These are phyloP conservation scores for Globisporangium acanthophoron DNA, from an alignment of 352 stramenopile species.

Conservation along the genomic window DNA sequence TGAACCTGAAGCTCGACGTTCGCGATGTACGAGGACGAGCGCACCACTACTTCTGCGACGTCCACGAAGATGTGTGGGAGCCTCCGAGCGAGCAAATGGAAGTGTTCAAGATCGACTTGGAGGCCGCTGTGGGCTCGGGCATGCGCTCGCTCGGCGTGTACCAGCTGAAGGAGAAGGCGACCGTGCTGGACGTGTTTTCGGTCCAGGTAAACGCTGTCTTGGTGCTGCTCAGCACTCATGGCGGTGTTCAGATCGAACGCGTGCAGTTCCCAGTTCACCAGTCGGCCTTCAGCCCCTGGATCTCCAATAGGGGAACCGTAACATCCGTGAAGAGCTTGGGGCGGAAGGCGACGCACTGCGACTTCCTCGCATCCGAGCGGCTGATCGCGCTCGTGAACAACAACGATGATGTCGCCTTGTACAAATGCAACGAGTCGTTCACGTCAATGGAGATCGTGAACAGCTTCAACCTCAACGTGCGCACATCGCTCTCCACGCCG, in stretches of 20 bases:
- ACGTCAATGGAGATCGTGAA: constrained; percentile 9
- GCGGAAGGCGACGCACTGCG: background rate
- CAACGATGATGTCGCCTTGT: constrained; percentile 4
- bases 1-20: constrained; percentile 1
- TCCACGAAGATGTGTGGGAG: constrained; percentile 10
- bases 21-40: background rate
- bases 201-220: constrained; percentile 3
- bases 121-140: background rate
- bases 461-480: constrained; percentile 6
- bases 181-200: constrained; percentile 5
- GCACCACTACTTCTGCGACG: constrained; percentile 1
- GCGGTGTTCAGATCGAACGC: background rate
- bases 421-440: constrained; percentile 14
- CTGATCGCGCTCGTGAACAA: background rate
- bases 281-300: background rate
- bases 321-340: constrained; percentile 4
- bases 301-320: background rate
- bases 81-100: constrained; percentile 10
- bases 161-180: background rate
- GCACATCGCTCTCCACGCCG: constrained; percentile 10
- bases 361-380: constrained; percentile 1
- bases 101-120: constrained; percentile 13
- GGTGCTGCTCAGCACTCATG: background rate
- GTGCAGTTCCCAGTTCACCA: constrained; percentile 5
- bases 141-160: constrained; percentile 8